Evolutionary conservation across 306 rosid genomes (phyloP).

Genomic region (Medicago arabica): DNA sequence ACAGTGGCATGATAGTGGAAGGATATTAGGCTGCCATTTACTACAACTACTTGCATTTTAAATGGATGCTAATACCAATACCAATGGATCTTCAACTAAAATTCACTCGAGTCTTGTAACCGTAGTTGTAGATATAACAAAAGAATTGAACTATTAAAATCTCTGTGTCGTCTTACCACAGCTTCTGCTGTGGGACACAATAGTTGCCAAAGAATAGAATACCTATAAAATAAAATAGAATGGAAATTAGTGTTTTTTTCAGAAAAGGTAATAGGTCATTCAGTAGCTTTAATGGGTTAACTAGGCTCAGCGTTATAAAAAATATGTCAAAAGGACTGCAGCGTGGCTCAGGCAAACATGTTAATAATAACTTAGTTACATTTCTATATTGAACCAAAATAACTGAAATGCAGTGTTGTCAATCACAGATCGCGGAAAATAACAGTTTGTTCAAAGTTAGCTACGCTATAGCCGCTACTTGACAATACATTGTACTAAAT

Average conservation of each 20-base stretch:
- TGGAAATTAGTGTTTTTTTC: conserved; percentile 14
- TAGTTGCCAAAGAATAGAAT: conserved; percentile 2
- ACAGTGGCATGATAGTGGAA: background rate
- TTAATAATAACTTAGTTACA: background rate
- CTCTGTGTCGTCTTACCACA: conserved; percentile 12
- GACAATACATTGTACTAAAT: background rate
- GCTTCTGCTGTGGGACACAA: background rate
- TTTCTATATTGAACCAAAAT: conserved; percentile 28
- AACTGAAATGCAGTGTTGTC: background rate
- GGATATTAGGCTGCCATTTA: background rate
- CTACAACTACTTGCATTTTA: conserved; percentile 7
- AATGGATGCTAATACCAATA: conserved; percentile 14
- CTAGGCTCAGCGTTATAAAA: background rate
- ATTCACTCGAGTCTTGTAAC: conserved; percentile 15
- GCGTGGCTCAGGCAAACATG: conserved; percentile 3
- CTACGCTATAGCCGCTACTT: background rate
- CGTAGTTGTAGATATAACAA: background rate
- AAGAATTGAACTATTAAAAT: conserved; percentile 3
- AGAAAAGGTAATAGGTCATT: conserved; percentile 19
- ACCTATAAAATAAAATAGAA: conserved; percentile 11
- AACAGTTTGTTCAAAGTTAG: background rate
- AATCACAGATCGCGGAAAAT: background rate
- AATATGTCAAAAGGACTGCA: conserved; percentile 17
- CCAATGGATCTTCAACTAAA: conserved; percentile 9
- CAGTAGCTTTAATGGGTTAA: background rate